Conservation (phyloP, 1,284 basidiomycete species). For the Ustilago esculenta region DNA sequence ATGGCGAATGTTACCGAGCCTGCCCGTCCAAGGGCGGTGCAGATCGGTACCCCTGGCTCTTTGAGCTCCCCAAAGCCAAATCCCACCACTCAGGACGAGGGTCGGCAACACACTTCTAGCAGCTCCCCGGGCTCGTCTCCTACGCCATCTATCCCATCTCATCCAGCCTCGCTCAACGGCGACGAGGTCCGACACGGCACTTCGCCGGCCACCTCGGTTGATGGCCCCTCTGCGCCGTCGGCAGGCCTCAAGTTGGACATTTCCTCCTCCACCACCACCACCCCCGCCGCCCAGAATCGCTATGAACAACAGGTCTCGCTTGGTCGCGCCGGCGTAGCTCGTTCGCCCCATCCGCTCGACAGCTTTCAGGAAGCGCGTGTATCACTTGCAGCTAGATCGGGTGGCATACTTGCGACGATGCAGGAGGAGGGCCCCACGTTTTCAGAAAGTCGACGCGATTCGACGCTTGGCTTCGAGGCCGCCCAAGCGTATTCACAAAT, state of each 20-base stretch:
- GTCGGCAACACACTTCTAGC: not conserved
- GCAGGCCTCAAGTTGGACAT: slow-evolving; percentile 34
- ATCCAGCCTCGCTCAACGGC: slow-evolving; percentile 35
- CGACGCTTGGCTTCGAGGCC: slow-evolving; percentile 24
- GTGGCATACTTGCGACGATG: slow-evolving; percentile 36
- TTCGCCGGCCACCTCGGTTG: slow-evolving; percentile 35
- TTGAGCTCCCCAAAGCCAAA: slow-evolving; percentile 3
- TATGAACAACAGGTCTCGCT: slow-evolving; percentile 34
- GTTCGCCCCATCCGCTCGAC: slow-evolving; percentile 38
- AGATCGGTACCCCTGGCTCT: not conserved
- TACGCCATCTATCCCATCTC: slow-evolving; percentile 25
- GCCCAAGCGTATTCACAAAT: slow-evolving; percentile 16
- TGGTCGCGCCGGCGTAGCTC: slow-evolving; percentile 28
- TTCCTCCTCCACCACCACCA: too few relatives aligned
- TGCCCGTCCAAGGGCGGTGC: slow-evolving; percentile 8
- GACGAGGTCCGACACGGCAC: slow-evolving; percentile 37
- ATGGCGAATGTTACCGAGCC: slow-evolving; percentile 15
- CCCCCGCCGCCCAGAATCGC: slow-evolving; percentile 20
- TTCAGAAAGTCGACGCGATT: slow-evolving; percentile 16
- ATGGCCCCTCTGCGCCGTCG: slow-evolving; percentile 16
- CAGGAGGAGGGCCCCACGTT: slow-evolving; percentile 32
- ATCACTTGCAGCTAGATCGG: slow-evolving; percentile 25
- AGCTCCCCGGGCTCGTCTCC: slow-evolving; percentile 33
- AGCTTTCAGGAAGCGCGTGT: slow-evolving; percentile 21
- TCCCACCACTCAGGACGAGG: not conserved